These are phyloP conservation scores for Phytophthora pseudosyringae DNA, from an alignment of 352 stramenopile species.

Conservation along the genomic window DNA sequence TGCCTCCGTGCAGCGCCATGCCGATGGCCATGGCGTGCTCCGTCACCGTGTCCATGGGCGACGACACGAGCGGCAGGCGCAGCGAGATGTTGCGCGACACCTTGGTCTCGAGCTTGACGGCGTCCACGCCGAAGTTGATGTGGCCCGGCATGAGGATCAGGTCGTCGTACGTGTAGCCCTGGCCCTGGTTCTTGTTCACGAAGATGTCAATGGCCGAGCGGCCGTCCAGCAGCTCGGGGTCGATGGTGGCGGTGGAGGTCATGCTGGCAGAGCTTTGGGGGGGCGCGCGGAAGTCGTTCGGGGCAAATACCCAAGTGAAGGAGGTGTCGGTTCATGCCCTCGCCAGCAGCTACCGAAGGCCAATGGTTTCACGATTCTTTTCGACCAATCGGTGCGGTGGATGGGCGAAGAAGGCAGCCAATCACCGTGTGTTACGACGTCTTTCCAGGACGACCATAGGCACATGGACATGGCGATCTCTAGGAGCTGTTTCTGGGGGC, in stretches of 20 bases:
- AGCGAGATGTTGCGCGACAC: slow-evolving; percentile 96
- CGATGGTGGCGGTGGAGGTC: slow-evolving; percentile 36
- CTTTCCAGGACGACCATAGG: neutral
- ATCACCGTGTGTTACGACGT: neutral
- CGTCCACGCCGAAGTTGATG: slow-evolving; percentile 78
- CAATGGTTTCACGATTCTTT: slow-evolving; percentile 54
- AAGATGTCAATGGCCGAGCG: slow-evolving; percentile 86
- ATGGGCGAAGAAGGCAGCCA: slow-evolving; percentile 15
- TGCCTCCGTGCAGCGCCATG: slow-evolving; percentile 99
- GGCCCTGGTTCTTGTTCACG: slow-evolving; percentile 85
- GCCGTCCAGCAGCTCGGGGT: slow-evolving; percentile 73
- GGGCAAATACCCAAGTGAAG: slow-evolving; percentile 51
- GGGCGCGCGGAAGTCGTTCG: slow-evolving; percentile 3
- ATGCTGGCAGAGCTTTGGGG: slow-evolving; percentile 3
- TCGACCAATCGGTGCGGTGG: slow-evolving; percentile 44
- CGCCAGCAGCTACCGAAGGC: slow-evolving; percentile 27
- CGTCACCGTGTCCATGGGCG: slow-evolving; percentile 99
- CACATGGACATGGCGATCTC: neutral
- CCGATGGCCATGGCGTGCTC: slow-evolving; percentile 99
- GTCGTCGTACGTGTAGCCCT: slow-evolving; percentile 85
- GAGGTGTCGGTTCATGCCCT: slow-evolving; percentile 35
- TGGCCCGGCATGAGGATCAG: slow-evolving; percentile 86
- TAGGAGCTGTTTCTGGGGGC: neutral
- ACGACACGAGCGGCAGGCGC: slow-evolving; percentile 96
- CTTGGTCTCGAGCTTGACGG: slow-evolving; percentile 94